Conservation (phyloP, 2,329 filamentous ascomycete species). For the Thelonectria olida region DNA sequence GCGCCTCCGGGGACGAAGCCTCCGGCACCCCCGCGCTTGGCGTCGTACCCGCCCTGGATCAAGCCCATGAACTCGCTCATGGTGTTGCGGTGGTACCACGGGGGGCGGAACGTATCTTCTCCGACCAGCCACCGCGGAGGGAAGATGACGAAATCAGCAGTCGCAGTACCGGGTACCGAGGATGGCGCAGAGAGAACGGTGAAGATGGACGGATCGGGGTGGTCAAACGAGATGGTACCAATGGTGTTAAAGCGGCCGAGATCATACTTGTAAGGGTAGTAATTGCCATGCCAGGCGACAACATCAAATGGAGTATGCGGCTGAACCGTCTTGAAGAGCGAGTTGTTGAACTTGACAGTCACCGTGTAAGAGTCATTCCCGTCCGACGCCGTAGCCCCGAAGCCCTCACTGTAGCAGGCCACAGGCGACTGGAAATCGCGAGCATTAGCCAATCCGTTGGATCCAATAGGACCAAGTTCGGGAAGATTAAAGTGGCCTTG, state of each 20-base stretch:
- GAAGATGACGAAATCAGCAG: slow-evolving; percentile 79
- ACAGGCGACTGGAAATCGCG: slow-evolving; percentile 80
- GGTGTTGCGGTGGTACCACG: slow-evolving; percentile 77
- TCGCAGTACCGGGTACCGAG: slow-evolving; percentile 67
- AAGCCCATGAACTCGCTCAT: slow-evolving; percentile 74
- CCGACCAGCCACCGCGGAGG: slow-evolving; percentile 76
- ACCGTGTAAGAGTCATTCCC: slow-evolving; percentile 56
- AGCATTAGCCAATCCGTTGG: slow-evolving; percentile 77
- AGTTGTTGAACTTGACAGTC: slow-evolving; percentile 72
- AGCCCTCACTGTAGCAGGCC: slow-evolving; percentile 74
- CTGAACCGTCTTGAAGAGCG: slow-evolving; percentile 72
- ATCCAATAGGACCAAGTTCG: slow-evolving; percentile 77
- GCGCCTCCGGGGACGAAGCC: slow-evolving; percentile 69
- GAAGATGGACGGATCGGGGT: slow-evolving; percentile 82
- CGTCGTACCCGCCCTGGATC: slow-evolving; percentile 68
- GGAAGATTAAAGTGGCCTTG: slow-evolving; percentile 77
- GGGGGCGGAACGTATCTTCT: slow-evolving; percentile 75
- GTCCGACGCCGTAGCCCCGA: slow-evolving; percentile 50
- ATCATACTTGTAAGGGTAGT: slow-evolving; percentile 85
- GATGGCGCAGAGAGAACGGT: slow-evolving; percentile 74
- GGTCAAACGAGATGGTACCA: slow-evolving; percentile 77
- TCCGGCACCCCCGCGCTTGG: slow-evolving; percentile 62
- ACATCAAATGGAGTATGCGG: slow-evolving; percentile 80
- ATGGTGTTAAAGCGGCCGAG: slow-evolving; percentile 80
- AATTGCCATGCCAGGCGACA: slow-evolving; percentile 83